Evolutionary conservation across 2,329 filamentous ascomycete species (phyloP), one percentile per base, ranked within the genome.

Genomic region (Apiospora phragmitis): DNA sequence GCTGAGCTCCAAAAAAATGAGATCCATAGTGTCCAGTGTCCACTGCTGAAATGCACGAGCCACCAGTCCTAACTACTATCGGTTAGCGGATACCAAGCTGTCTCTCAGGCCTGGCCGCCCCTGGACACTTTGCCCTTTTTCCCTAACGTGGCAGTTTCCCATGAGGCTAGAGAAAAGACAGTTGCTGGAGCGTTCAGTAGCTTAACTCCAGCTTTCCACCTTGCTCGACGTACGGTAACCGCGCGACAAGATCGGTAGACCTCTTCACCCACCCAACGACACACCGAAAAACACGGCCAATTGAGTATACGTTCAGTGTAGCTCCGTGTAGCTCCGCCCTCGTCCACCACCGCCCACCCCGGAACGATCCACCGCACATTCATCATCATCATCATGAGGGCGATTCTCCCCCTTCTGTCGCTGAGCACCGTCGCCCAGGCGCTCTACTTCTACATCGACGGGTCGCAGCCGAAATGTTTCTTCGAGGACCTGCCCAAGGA

Each of bases 401-500:
- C 85, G 72, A 82, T 93, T 78, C 84, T 93, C 73, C 83, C 92
- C 71, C 82, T 94, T 75, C 86, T 94, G 78, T 86, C 92, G 72
- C 85, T 95, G 82, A 84, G 85, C 81, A 83, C 87, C 70, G 84
- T 88, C 72, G 90, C 92, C 73, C 92, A 94, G 80, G 94, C 95
- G 70, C 89, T 99, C 71, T 95, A 97, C 90, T 97, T 99, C 88
- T 98, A 93, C 86, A 91, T 98, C 82, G 94, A 98, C 81, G 93
- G 93, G 78, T 88, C 89, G 67, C 85, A 89, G 74, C 92, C 94
- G 76, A 98, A 97, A 85, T 99, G 96, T 85, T 99, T 99, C 90
- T 97, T 93, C 85, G 96, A 99, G 85, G 95, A 98, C 83, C 89
- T 99, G 71, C 95, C 96, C 75, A 98, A 98, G 87, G 95, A 97